Percentiles rank a stretch among this genome's conserved stretches.
Evolutionary conservation across 1,284 basidiomycete species (phyloP).

Genomic region (Schizophyllum amplum): DNA sequence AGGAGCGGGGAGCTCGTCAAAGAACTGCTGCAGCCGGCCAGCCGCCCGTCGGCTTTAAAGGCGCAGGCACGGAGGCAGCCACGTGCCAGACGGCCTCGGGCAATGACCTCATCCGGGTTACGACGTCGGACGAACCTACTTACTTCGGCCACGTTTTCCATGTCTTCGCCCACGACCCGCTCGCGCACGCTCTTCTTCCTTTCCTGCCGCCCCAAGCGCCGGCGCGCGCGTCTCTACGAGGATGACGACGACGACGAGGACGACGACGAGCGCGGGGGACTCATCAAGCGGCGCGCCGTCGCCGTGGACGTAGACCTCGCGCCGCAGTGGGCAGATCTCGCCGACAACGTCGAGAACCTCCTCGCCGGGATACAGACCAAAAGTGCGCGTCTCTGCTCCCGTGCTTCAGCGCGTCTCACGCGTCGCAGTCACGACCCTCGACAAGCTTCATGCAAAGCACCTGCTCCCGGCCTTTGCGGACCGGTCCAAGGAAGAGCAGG

Average conservation of each 20-base stretch:
- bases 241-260: slow-evolving; percentile 29
- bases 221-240: slow-evolving; percentile 31
- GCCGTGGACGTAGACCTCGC: slow-evolving; percentile 57
- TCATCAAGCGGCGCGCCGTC: slow-evolving; percentile 52
- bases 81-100: not conserved
- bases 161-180: slow-evolving; percentile 46
- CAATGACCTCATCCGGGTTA: not conserved
- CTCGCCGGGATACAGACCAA: slow-evolving; percentile 65
- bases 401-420: slow-evolving; percentile 6
- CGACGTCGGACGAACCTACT: too few relatives aligned
- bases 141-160: not conserved
- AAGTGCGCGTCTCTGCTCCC: slow-evolving; percentile 47
- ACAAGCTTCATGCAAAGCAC: slow-evolving; percentile 94
- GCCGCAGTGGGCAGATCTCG: slow-evolving; percentile 81
- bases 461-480: slow-evolving; percentile 95
- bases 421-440: slow-evolving; percentile 63
- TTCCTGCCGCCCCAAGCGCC: slow-evolving; percentile 62
- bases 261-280: slow-evolving; percentile 62
- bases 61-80: not conserved
- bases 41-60: not conserved
- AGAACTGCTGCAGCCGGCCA: not conserved
- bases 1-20: not conserved
- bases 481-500: slow-evolving; percentile 85
- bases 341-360: slow-evolving; percentile 81
- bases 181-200: slow-evolving; percentile 92